A percentile compares a stretch with the other conserved stretches of the same genome.
Evolutionary conservation across 2,329 filamentous ascomycete genomes (phyloP).

Genomic region (Colletotrichum eleusines): DNA sequence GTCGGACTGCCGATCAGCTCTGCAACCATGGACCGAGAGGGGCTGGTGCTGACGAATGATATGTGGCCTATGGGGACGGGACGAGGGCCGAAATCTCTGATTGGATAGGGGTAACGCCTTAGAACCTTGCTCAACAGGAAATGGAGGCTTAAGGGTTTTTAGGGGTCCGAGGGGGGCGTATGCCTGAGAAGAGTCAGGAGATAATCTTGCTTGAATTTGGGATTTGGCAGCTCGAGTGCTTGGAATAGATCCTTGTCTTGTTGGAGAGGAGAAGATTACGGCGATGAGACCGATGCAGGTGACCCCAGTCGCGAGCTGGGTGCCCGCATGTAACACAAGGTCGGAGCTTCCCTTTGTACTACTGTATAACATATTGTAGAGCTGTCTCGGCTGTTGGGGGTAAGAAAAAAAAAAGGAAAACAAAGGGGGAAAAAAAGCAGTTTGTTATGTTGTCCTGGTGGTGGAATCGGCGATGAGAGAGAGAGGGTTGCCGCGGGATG

Average conservation of each 20-base stretch:
- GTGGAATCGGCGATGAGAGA: constrained; percentile 35
- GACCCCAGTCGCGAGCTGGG: background rate
- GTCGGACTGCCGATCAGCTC: constrained; percentile 11
- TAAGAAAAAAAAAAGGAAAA: background rate
- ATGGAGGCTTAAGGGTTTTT: constrained; percentile 4
- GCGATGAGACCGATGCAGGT: background rate
- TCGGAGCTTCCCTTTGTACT: too few relatives aligned
- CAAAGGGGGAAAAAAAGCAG: too few relatives aligned
- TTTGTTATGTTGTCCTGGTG: background rate
- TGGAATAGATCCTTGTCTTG: background rate
- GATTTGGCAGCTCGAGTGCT: too few relatives aligned
- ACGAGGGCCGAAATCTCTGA: background rate
- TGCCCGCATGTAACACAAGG: background rate
- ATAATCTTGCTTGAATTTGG: too few relatives aligned
- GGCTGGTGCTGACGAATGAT: background rate
- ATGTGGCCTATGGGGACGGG: background rate
- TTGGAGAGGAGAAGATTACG: background rate
- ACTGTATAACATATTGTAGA: too few relatives aligned
- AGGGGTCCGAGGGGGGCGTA: constrained; percentile 5
- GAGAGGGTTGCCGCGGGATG: background rate
- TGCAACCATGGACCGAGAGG: constrained; percentile 10
- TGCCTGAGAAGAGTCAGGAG: background rate
- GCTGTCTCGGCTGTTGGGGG: too few relatives aligned
- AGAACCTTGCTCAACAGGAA: background rate
- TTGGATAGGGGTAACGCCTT: background rate